phyloP scores from a whole-genome alignment of 805 yeast species.

The Starmera pachycereana region DNA sequence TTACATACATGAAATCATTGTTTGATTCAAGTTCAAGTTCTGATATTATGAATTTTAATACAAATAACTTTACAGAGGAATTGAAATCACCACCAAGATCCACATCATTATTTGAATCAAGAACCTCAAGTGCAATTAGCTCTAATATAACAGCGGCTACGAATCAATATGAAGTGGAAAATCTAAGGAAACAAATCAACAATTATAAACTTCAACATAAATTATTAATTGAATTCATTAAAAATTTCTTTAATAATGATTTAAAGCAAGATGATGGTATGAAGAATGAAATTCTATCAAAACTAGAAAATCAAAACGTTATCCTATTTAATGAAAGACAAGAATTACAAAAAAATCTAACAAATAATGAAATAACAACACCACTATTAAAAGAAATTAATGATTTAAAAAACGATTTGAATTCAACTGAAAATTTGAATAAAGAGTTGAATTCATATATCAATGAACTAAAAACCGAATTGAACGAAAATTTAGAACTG shows the following conservation, averaged over 20 bases:
- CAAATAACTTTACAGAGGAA: background rate
- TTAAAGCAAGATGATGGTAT: slow-evolving; percentile 11
- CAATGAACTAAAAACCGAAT: slow-evolving; percentile 13
- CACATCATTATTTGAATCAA: slow-evolving; percentile 12
- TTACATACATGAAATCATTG: slow-evolving; percentile 14
- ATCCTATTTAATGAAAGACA: slow-evolving; percentile 9
- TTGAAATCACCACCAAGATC: slow-evolving; percentile 9
- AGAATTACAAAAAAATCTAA: slow-evolving; percentile 9
- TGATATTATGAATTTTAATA: background rate
- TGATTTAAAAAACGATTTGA: slow-evolving; percentile 18
- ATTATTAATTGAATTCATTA: slow-evolving; percentile 21
- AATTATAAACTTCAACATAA: slow-evolving; percentile 27
- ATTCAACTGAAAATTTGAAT: slow-evolving; percentile 10
- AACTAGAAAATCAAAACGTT: slow-evolving; percentile 13
- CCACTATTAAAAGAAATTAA: slow-evolving; percentile 13
- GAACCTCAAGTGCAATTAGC: background rate
- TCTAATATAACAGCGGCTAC: slow-evolving; percentile 6
- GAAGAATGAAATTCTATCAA: slow-evolving; percentile 13
- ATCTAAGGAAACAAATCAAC: slow-evolving; percentile 31
- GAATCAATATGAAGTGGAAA: slow-evolving; percentile 21
- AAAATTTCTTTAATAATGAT: slow-evolving; percentile 10
- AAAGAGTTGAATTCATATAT: slow-evolving; percentile 15
- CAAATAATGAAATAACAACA: slow-evolving; percentile 2
- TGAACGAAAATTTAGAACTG: background rate
- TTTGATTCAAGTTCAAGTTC: slow-evolving; percentile 7